Evolutionary conservation across 2,329 filamentous ascomycete genomes (phyloP).

Genomic region (Aspergillus felis): DNA sequence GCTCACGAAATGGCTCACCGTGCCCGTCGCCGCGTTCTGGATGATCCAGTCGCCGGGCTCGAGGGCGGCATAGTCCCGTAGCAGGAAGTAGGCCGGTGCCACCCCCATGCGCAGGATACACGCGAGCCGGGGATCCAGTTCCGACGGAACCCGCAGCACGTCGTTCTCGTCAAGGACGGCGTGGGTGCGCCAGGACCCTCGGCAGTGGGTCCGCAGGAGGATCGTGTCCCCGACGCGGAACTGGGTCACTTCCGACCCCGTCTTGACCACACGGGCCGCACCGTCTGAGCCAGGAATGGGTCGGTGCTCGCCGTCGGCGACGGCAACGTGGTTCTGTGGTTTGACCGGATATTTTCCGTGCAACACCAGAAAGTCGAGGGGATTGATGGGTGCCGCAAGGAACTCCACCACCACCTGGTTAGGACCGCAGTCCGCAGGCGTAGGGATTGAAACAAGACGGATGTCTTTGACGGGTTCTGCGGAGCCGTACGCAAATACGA

Average conservation of each 20-base stretch:
- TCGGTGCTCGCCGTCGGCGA: not conserved
- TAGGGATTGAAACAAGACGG: not conserved
- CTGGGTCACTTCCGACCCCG: not conserved
- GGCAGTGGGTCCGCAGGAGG: not conserved
- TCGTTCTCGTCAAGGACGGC: not conserved
- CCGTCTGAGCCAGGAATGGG: not conserved
- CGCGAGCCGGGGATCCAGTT: not conserved
- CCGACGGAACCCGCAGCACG: not conserved
- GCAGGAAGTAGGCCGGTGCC: constrained; percentile 1
- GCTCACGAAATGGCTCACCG: not conserved
- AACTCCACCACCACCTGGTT: not conserved
- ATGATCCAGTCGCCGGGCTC: constrained; percentile 4
- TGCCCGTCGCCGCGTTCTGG: constrained; percentile 1
- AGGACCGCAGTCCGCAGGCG: not conserved
- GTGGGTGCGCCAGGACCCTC: not conserved
- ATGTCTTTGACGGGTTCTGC: not conserved
- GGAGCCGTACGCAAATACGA: not conserved
- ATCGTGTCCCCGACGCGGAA: not conserved
- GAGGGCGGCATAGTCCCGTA: not conserved
- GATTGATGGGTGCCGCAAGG: not conserved
- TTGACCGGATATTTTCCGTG: not conserved
- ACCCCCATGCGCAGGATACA: not conserved
- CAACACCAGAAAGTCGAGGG: not conserved
- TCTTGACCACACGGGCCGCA: not conserved
- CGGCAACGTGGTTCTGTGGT: not conserved